These are phyloP conservation scores for Candida chilensis DNA, from an alignment of 805 yeast genomes.

Conservation along the genomic window DNA sequence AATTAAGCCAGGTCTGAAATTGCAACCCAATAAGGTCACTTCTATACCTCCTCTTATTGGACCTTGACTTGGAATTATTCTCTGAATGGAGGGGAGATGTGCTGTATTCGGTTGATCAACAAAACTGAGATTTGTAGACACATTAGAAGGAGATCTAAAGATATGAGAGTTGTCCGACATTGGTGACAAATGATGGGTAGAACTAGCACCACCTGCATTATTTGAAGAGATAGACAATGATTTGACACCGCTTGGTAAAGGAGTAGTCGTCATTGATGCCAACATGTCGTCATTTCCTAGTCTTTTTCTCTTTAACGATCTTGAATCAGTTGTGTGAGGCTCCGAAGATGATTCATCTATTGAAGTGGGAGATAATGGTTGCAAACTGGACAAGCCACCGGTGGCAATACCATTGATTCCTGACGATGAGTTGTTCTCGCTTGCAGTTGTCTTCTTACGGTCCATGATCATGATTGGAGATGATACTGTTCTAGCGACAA, in stretches of 20 bases:
- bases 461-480: constrained; percentile 87
- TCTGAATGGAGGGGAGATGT: constrained; percentile 53
- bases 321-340: constrained; percentile 26
- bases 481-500: constrained; percentile 67
- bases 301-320: constrained; percentile 40
- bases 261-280: too few species aligned
- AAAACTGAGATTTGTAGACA: not conserved
- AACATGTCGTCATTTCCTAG: too few species aligned
- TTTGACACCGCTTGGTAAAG: too few species aligned
- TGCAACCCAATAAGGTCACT: constrained; percentile 80
- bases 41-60: constrained; percentile 96
- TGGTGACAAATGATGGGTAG: too few species aligned
- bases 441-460: constrained; percentile 60
- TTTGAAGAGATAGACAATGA: too few species aligned
- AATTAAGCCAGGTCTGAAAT: constrained; percentile 72
- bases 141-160: not conserved
- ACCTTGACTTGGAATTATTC: constrained; percentile 93
- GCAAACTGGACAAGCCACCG: too few species aligned
- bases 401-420: too few species aligned
- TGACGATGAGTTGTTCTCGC: too few species aligned
- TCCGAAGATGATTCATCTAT: constrained; percentile 54
- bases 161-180: not conserved
- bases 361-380: constrained; percentile 53
- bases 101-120: not conserved
- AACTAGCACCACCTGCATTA: too few species aligned